Evolutionary conservation across 148 eudicot species (phyloP).

Genomic region (Talinum fruticosum): DNA sequence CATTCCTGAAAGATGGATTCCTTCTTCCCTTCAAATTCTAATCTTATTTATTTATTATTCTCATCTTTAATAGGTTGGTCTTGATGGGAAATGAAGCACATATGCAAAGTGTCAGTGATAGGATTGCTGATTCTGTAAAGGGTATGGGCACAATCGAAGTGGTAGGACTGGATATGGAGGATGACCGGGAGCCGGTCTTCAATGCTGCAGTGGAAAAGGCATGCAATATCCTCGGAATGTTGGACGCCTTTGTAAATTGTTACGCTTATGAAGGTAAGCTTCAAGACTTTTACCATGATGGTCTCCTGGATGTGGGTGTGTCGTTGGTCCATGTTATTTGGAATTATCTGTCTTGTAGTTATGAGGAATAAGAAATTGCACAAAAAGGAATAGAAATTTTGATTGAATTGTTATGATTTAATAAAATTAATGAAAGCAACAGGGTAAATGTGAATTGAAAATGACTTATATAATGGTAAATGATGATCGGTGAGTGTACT

Average conservation of each 20-base stretch:
- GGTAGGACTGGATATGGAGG: constrained; percentile 75
- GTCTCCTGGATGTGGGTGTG: background rate
- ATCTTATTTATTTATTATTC: background rate
- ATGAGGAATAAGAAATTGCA: background rate
- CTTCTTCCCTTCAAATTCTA: background rate
- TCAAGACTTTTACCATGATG: background rate
- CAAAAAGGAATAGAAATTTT: no score
- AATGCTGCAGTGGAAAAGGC: constrained; percentile 72
- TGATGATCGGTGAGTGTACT: background rate
- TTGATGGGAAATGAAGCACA: constrained; percentile 66
- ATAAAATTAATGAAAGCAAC: background rate
- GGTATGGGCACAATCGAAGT: constrained; percentile 41
- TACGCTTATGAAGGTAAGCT: constrained; percentile 75
- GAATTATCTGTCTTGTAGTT: background rate
- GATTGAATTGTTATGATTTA: background rate
- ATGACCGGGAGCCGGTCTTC: constrained; percentile 56
- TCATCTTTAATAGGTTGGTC: constrained; percentile 49
- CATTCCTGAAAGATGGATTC: background rate
- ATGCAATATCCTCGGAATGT: constrained; percentile 44
- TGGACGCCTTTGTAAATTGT: constrained; percentile 76
- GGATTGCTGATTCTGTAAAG: constrained; percentile 40
- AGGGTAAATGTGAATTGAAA: background rate
- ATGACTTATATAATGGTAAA: background rate
- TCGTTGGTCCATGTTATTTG: background rate
- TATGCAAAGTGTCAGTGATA: constrained; percentile 42